A percentile compares a stretch with the other conserved stretches of the same genome.
phyloP scores from a whole-genome alignment of 257 asterid genomes.

The Solanum pinnatisectum region DNA sequence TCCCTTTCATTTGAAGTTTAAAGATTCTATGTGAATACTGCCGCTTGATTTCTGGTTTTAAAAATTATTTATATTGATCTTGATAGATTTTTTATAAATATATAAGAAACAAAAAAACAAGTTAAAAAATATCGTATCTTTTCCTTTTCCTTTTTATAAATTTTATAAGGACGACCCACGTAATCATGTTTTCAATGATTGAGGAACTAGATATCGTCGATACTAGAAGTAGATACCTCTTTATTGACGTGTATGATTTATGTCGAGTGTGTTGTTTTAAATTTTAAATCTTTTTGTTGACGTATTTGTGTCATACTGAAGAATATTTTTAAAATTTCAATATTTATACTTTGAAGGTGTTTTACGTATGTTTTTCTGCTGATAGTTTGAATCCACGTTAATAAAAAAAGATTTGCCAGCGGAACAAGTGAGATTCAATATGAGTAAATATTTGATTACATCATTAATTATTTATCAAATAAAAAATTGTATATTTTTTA shows the following conservation, averaged over 20 bases:
- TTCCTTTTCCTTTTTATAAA: neutral
- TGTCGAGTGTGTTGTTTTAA: rapidly evolving
- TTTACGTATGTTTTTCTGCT: rapidly evolving
- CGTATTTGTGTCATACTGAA: rapidly evolving
- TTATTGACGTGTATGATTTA: too few relatives aligned
- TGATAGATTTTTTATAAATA: neutral
- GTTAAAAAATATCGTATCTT: neutral
- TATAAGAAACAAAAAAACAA: neutral
- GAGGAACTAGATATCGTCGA: neutral
- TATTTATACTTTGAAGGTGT: neutral
- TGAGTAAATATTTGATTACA: neutral
- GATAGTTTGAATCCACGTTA: neutral
- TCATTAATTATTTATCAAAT: neutral
- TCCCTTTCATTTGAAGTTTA: neutral
- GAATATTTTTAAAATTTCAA: neutral
- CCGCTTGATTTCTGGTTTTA: neutral
- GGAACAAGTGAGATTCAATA: neutral
- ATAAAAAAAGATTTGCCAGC: rapidly evolving
- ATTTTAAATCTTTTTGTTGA: neutral
- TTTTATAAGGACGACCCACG: neutral
- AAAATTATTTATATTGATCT: neutral
- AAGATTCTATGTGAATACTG: neutral
- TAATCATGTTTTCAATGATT: neutral
- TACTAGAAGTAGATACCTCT: too few relatives aligned
- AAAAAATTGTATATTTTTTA: rapidly evolving